Base-by-base conservation (phyloP, 768 basidiomycete species). In the Podaxis sp. region DNA sequence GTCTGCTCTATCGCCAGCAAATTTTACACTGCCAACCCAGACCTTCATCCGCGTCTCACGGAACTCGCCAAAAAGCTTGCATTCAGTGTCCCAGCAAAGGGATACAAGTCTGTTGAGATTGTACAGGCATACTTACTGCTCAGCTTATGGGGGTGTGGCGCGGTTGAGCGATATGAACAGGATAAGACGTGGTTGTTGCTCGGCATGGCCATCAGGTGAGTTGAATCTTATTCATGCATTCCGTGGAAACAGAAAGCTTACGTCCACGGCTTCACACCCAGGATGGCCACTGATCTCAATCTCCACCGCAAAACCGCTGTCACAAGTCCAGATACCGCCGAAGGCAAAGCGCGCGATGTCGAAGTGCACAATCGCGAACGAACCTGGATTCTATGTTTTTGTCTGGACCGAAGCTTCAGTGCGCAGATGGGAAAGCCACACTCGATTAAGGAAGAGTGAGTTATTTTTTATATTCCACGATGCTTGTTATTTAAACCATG, bases 371-470 rank as follows among this genome's bases (percentile, higher is more conserved):
- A 98, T 71, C 85, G 97, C 48, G 95, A 98, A 73, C 78, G 97
- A 51, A 93, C 94, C 7, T 99, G 97, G 97, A 77, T 97, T 53
- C 73, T 93, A 61, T 94, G 91, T 67, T 95, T 87, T 71, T 83
- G 82, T 59, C 79, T 97, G 36, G 95, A 98, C 71, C 82, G 93
- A 63, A 96, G 94, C 66, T 82, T 90, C 61, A 92, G 93, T 65
- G 91, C 95, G 0, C 95, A 96, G 74, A 93, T 98, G 93, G 95
- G 95, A 47, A 98, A 97, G 74, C 96, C 96, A 3, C 87, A 91
- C 69, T 86, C 89, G 2, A 88, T 98, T 65, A 87, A 89, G 70
- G 96, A 98, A 74, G 96, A 99, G 92, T 94, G 70, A 66, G 92
- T 81, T 28, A 32, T 57, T 59, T 47, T 58, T 36, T n/a, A 9